phyloP scores from a whole-genome alignment of 345 rosid genomes.

The Dovyalis caffra region DNA sequence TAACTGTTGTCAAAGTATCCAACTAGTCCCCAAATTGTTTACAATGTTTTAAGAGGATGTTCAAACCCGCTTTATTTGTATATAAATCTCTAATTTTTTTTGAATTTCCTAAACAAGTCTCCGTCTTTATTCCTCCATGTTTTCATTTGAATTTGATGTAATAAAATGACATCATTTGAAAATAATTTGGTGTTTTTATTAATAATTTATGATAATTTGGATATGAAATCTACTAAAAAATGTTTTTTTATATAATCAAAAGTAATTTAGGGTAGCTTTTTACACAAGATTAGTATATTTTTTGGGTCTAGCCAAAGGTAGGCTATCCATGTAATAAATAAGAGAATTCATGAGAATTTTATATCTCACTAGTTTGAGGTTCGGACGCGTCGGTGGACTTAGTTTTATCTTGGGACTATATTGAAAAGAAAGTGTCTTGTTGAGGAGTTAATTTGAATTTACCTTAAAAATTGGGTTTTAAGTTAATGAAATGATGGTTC shows the following conservation, averaged over 20 bases:
- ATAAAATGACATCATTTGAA: neutral
- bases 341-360: too few relatives aligned
- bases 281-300: too few relatives aligned
- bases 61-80: neutral
- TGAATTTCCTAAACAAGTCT: too few relatives aligned
- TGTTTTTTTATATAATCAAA: neutral
- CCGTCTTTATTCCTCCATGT: neutral
- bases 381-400: neutral
- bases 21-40: neutral
- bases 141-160: neutral
- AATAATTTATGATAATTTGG: neutral
- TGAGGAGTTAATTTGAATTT: neutral
- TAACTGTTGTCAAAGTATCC: neutral
- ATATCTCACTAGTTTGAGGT: neutral
- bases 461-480: neutral
- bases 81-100: neutral
- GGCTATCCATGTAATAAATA: too few relatives aligned
- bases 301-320: too few relatives aligned
- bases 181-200: neutral
- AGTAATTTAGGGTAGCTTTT: neutral
- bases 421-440: neutral
- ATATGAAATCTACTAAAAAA: neutral
- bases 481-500: neutral
- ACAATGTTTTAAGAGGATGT: neutral
- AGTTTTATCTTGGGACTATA: neutral